phyloP scores from a whole-genome alignment of 2,329 filamentous ascomycete species.

The Monosporascus sp. region DNA sequence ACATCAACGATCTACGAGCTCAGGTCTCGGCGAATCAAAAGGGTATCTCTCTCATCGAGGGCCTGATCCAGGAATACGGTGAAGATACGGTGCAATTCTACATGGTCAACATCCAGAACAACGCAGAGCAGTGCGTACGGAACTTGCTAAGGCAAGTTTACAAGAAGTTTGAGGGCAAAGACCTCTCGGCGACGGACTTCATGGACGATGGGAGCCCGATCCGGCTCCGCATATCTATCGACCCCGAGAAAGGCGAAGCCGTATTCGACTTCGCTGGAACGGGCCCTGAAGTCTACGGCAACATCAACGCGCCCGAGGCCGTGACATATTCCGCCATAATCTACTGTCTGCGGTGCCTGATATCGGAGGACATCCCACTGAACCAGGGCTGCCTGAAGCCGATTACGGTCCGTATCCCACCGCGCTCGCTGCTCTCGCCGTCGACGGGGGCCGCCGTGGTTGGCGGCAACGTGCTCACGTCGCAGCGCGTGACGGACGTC shows the following conservation, averaged over 20 bases:
- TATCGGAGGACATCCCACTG: slow-evolving; percentile 69
- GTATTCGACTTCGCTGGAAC: slow-evolving; percentile 72
- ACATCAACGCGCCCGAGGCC: slow-evolving; percentile 70
- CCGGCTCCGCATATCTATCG: slow-evolving; percentile 63
- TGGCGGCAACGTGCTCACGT: slow-evolving; percentile 70
- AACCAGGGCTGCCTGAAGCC: slow-evolving; percentile 74
- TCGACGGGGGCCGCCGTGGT: slow-evolving; percentile 69
- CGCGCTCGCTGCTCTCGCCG: slow-evolving; percentile 63
- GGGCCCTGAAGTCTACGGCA: slow-evolving; percentile 67
- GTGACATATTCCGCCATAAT: slow-evolving; percentile 75
- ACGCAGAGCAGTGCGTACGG: slow-evolving; percentile 65
- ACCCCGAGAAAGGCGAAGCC: slow-evolving; percentile 65
- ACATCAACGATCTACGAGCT: slow-evolving; percentile 74
- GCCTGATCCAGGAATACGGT: slow-evolving; percentile 67
- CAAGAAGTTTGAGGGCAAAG: slow-evolving; percentile 60
- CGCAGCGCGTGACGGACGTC: slow-evolving; percentile 70
- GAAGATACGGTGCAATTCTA: slow-evolving; percentile 71
- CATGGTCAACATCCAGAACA: slow-evolving; percentile 70
- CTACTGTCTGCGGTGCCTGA: slow-evolving; percentile 70
- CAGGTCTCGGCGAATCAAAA: slow-evolving; percentile 76
- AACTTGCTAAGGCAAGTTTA: slow-evolving; percentile 63
- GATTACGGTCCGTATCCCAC: slow-evolving; percentile 63
- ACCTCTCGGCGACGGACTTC: slow-evolving; percentile 64
- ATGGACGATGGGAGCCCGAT: slow-evolving; percentile 79
- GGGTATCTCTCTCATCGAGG: slow-evolving; percentile 66